phyloP scores from a whole-genome alignment of 805 yeast species.

The Myxozyma monticola region DNA sequence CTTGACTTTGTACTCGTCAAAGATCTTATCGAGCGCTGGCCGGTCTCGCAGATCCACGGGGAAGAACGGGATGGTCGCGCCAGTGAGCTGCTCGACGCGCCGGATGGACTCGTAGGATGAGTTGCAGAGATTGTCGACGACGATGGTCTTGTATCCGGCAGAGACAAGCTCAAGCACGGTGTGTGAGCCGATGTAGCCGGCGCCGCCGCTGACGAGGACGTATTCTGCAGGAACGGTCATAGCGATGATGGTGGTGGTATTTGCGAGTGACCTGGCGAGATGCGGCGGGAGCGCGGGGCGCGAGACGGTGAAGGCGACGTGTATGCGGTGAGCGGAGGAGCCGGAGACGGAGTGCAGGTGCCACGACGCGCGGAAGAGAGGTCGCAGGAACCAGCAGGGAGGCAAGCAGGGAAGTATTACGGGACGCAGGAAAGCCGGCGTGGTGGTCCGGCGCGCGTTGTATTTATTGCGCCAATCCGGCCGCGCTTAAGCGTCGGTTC shows the following conservation, averaged over 20 bases:
- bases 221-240: conserved; percentile 32
- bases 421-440: no score
- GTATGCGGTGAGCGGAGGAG: not conserved
- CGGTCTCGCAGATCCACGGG: conserved; percentile 58
- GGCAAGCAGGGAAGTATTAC: no score
- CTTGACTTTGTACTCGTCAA: conserved; percentile 50
- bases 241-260: not conserved
- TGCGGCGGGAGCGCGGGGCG: no score
- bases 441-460: no score
- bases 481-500: no score
- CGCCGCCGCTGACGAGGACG: conserved; percentile 79
- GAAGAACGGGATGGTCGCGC: conserved; percentile 50
- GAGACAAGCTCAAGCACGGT: conserved; percentile 64
- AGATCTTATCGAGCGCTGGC: conserved; percentile 50
- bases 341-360: no score
- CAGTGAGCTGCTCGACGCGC: conserved; percentile 57
- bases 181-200: conserved; percentile 85
- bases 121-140: conserved; percentile 68
- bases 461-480: no score
- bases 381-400: no score
- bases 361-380: no score
- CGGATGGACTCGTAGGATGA: conserved; percentile 66
- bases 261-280: no score
- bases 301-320: not conserved
- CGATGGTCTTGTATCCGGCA: conserved; percentile 66